Conservation (phyloP, 2,329 filamentous ascomycete genomes). For the Mollisia scopiformis region DNA sequence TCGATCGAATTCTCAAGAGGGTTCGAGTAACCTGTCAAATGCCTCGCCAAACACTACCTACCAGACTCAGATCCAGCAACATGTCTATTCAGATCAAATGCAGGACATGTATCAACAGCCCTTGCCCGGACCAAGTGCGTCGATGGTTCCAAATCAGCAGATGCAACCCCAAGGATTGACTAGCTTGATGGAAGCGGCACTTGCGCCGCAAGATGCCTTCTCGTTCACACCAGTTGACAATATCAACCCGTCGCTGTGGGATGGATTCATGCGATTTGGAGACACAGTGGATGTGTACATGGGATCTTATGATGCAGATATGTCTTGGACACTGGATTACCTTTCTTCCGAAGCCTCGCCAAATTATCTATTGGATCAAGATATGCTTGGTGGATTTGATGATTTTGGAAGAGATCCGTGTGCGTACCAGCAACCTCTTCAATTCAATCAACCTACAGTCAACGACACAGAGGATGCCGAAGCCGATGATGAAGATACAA, state of each 20-base stretch:
- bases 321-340: constrained; percentile 33
- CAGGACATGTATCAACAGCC: constrained; percentile 4
- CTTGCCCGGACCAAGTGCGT: neutral
- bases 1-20: constrained; percentile 13
- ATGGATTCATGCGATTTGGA: constrained; percentile 32
- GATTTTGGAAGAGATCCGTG: constrained; percentile 25
- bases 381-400: constrained; percentile 20
- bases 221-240: constrained; percentile 25
- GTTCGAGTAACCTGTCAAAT: constrained; percentile 9
- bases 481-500: constrained; percentile 31
- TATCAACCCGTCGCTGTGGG: constrained; percentile 28
- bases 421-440: constrained; percentile 17
- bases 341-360: constrained; percentile 26
- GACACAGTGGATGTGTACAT: constrained; percentile 29
- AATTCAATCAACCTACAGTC: constrained; percentile 17
- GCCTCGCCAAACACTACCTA: constrained; percentile 7
- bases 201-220: constrained; percentile 25
- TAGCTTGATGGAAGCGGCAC: constrained; percentile 34
- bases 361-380: constrained; percentile 21
- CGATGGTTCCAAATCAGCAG: constrained; percentile 10
- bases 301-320: constrained; percentile 36
- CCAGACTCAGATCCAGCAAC: constrained; percentile 7
- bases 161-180: constrained; percentile 28
- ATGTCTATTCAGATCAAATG: constrained; percentile 1
- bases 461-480: constrained; percentile 25